Evolutionary conservation across 345 rosid species (phyloP).

Genomic region (Barbarea vulgaris): DNA sequence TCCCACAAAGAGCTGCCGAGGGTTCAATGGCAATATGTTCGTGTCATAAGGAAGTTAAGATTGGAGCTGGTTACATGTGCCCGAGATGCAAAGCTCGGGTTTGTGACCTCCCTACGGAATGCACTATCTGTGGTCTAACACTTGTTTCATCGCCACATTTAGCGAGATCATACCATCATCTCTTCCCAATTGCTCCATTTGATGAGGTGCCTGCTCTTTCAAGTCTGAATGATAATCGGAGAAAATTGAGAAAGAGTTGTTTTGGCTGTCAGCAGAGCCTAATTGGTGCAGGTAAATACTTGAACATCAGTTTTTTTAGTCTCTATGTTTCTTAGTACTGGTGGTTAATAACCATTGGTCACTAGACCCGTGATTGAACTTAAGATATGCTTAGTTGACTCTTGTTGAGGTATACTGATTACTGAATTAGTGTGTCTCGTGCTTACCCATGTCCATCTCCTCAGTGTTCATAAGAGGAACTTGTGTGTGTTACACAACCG

Average conservation of each 20-base stretch:
- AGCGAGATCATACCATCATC: constrained; percentile 96
- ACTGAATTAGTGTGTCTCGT: no score
- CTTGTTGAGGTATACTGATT: background rate
- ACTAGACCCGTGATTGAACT: background rate
- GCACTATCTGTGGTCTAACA: constrained; percentile 80
- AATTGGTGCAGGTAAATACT: constrained; percentile 53
- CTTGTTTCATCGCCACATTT: constrained; percentile 96
- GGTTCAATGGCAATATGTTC: constrained; percentile 79
- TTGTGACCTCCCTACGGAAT: constrained; percentile 90
- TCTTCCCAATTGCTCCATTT: constrained; percentile 86
- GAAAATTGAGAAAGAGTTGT: constrained; percentile 52
- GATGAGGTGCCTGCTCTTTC: constrained; percentile 57
- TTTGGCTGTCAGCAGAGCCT: constrained; percentile 89
- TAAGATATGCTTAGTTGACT: background rate
- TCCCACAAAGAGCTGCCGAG: constrained; percentile 87
- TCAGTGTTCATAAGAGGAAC: no score
- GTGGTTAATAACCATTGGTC: background rate
- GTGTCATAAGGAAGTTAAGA: constrained; percentile 88
- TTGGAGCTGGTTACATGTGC: constrained; percentile 81
- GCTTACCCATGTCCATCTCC: no score
- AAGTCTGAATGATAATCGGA: constrained; percentile 43
- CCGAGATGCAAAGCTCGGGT: constrained; percentile 94
- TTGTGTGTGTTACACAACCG: no score
- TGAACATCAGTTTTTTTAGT: background rate
- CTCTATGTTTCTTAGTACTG: background rate